These are phyloP conservation scores for Peronosclerospora sorghi DNA, from an alignment of 352 stramenopile genomes.

Conservation along the genomic window DNA sequence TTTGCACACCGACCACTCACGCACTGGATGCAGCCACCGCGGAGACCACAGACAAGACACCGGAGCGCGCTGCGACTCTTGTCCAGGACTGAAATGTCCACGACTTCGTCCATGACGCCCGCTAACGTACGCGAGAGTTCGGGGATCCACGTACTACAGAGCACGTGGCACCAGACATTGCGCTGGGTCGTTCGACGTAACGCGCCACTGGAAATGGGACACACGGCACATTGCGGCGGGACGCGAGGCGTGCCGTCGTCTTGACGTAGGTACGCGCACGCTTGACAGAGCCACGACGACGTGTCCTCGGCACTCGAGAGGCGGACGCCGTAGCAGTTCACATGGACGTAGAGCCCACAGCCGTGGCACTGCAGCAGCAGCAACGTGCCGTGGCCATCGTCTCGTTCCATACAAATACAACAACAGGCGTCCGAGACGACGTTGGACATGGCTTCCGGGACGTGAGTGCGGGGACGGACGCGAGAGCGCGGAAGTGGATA, in stretches of 20 bases:
- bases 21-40: conserved; percentile 82
- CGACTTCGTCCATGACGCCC: conserved; percentile 42
- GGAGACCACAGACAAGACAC: conserved; percentile 72
- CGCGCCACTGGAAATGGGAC: conserved; percentile 52
- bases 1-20: conserved; percentile 71
- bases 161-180: conserved; percentile 68
- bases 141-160: conserved; percentile 82
- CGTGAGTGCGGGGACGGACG: not conserved
- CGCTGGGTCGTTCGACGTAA: conserved; percentile 50
- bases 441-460: not conserved
- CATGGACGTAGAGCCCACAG: conserved; percentile 59
- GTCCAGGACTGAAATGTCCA: conserved; percentile 59
- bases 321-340: conserved; percentile 67
- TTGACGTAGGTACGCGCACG: conserved; percentile 30
- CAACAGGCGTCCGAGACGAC: conserved; percentile 13
- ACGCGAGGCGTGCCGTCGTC: not conserved
- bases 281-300: conserved; percentile 53
- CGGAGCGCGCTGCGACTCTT: conserved; percentile 56
- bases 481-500: not conserved
- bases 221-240: conserved; percentile 56
- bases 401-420: conserved; percentile 64
- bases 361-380: conserved; percentile 47
- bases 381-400: conserved; percentile 48
- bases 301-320: conserved; percentile 20
- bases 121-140: conserved; percentile 69